Base-by-base conservation (phyloP, 1,139 yeast genomes). In the Candida neerlandica region DNA sequence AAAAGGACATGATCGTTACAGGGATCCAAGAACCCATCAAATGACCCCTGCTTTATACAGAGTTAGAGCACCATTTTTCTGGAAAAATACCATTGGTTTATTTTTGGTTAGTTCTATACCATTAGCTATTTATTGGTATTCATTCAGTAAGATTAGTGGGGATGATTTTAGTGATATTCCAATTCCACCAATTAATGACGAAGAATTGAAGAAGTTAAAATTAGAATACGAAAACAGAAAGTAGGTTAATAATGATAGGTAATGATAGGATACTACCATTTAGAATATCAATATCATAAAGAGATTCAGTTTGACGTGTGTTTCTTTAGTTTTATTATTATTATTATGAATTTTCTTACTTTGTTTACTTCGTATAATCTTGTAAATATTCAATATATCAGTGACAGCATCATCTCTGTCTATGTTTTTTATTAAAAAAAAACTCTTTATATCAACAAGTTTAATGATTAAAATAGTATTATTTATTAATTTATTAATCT, bases 21-120 rank as follows among this genome's bases (percentile, higher is more conserved):
- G 88, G 64, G 89, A 88, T 69, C 87, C 84, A 47, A 75, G 77
- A 61, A 89, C 96, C 19, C 86, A 84, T 71, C 88, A 88, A 65
- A 91, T 91, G 91, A 89, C 97, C 2, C 97, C 97, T 16, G 96
- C 97, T 9, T 85, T 92, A 75, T 76, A 89, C 60, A 77, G 98
- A 58, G 97, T 96, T 44, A 81, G 98, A 65, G 78, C 80, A 51
- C 97, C 97, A 40, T 92, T 81, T 64, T 87, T 91, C 71, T 81
- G 84, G 79, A 84, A 79, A 62, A 92, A 92, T 67, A 78, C 86
- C 64, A 69, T 81, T 18, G 81, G 85, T 0, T 81, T 92, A 49
- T 74, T 75, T 16, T 66, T 79, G 0, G 73, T 89, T 19, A 70
- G 84, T 16, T 79, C 86, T 14, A 70, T 89, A 46, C 86, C 95